Base-by-base conservation (phyloP, 169 alveolate genomes). In the Babesia bovis region DNA sequence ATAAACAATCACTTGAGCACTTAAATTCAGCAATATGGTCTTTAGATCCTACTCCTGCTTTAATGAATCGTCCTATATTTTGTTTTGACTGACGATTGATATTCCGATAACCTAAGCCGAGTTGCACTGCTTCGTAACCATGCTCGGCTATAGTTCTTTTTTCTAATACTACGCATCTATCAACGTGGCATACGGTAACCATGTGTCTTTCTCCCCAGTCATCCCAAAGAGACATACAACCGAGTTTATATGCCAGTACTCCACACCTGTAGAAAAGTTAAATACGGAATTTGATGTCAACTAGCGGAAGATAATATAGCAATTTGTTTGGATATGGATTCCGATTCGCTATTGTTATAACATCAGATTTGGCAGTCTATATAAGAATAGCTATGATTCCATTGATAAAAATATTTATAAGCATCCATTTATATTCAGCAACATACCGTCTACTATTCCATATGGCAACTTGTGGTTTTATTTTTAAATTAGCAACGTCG, bases 191-290 rank as follows among this genome's bases (percentile, higher is more conserved):
- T 26, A 92, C 94, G 0, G 96, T 92, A 2, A 92, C 94, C 23
- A 91, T 85, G 63, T 90, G 94, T 15, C 92, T 69, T 59, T 85
- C 94, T 2, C 96, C 96, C 96, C 96, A 92, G 28, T 89, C 92
- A 63, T 92, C 95, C 96, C 96, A 92, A 6, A 92, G 84, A 21
- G 93, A 83, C 95, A 90, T 90, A 82, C 94, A 90, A 0, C 96
- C 96, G 21, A 92, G 58, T 68, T 92, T 92, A 65, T 90, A 90
- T 26, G 93, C 96, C 68, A 90, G 65, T 12, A 92, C 82, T 15
- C 96, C 96, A 36, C 85, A 50, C 81, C 85, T 76, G 44, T 38
- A 47, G 25, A 38, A 38, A 38, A n/a, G n/a, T n/a, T n/a, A n/a
- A n/a, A 4, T 2, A 32, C 17, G 68, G 52, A 78, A 5, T 65